Percentiles rank a stretch among this genome's conserved stretches.
phyloP scores from a whole-genome alignment of 257 asterid genomes.

The Prunella vulgaris region DNA sequence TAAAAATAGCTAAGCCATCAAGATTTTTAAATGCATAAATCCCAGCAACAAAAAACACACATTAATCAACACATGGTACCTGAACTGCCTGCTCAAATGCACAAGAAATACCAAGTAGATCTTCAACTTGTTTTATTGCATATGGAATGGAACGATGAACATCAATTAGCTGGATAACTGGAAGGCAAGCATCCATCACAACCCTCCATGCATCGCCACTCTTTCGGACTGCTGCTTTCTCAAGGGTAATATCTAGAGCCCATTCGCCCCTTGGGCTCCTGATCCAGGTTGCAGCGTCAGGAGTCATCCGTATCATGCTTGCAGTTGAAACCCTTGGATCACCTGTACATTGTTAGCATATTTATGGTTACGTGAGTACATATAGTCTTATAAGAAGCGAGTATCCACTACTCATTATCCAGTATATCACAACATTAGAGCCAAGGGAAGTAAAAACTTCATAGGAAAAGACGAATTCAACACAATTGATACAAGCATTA shows the following conservation, averaged over 20 bases:
- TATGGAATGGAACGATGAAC: conserved; percentile 70
- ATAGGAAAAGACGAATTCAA: background rate
- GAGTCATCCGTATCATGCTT: conserved; percentile 59
- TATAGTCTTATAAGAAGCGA: background rate
- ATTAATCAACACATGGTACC: conserved; percentile 38
- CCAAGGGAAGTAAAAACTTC: background rate
- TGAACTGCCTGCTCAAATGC: conserved; percentile 98
- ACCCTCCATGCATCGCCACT: conserved; percentile 97
- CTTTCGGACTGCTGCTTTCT: conserved; percentile 66
- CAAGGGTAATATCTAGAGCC: conserved; percentile 75
- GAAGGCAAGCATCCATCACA: conserved; percentile 85
- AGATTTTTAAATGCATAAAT: background rate
- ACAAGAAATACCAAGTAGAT: conserved; percentile 93
- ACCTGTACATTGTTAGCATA: conserved; percentile 43
- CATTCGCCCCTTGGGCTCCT: conserved; percentile 78
- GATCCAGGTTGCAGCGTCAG: conserved; percentile 72
- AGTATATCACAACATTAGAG: conserved; percentile 5
- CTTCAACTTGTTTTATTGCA: conserved; percentile 88
- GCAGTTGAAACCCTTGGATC: conserved; percentile 83
- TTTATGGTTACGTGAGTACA: conserved; percentile 8
- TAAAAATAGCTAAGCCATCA: background rate
- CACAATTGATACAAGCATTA: conserved; percentile 7
- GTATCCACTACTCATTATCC: conserved; percentile 14
- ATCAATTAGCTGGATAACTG: conserved; percentile 75
- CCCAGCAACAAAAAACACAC: background rate